These are phyloP conservation scores for Sugiyamaella neomexicana DNA, from an alignment of 1,139 yeast species.

Conservation along the genomic window DNA sequence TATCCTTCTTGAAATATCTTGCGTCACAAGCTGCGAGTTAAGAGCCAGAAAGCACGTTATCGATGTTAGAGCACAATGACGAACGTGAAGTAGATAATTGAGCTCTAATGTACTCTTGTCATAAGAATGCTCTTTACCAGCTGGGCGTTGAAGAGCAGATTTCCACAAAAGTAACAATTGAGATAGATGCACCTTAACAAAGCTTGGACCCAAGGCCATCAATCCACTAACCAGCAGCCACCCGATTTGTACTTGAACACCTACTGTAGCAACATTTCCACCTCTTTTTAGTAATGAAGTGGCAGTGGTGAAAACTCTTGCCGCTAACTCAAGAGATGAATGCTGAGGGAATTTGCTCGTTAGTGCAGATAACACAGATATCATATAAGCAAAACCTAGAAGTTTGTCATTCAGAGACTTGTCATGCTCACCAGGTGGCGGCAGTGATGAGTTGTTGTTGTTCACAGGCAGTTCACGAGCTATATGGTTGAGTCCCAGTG, in stretches of 20 bases:
- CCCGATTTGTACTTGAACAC: conserved; percentile 41
- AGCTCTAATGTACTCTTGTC: conserved; percentile 38
- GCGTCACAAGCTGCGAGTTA: conserved; percentile 41
- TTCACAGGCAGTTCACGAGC: conserved; percentile 31
- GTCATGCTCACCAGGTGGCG: background rate
- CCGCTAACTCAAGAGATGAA: conserved; percentile 39
- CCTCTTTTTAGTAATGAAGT: conserved; percentile 37
- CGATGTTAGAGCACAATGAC: conserved; percentile 42
- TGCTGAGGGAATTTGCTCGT: conserved; percentile 37
- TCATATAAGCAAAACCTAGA: conserved; percentile 37
- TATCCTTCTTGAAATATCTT: conserved; percentile 43
- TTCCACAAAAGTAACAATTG: conserved; percentile 83
- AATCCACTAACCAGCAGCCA: conserved; percentile 81
- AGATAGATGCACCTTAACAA: conserved; percentile 67
- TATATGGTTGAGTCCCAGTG: conserved; percentile 31
- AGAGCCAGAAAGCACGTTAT: conserved; percentile 40
- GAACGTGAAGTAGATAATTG: conserved; percentile 40
- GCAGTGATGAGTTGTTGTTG: background rate
- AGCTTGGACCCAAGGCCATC: conserved; percentile 66
- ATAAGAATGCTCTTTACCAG: conserved; percentile 36
- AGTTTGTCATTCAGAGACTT: conserved; percentile 27
- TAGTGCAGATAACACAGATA: conserved; percentile 34
- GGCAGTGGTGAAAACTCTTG: conserved; percentile 39
- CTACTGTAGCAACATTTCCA: conserved; percentile 36
- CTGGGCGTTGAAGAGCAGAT: conserved; percentile 58